These are phyloP conservation scores for Pleurotus pulmonarius DNA, from an alignment of 768 basidiomycete genomes.

Conservation along the genomic window DNA sequence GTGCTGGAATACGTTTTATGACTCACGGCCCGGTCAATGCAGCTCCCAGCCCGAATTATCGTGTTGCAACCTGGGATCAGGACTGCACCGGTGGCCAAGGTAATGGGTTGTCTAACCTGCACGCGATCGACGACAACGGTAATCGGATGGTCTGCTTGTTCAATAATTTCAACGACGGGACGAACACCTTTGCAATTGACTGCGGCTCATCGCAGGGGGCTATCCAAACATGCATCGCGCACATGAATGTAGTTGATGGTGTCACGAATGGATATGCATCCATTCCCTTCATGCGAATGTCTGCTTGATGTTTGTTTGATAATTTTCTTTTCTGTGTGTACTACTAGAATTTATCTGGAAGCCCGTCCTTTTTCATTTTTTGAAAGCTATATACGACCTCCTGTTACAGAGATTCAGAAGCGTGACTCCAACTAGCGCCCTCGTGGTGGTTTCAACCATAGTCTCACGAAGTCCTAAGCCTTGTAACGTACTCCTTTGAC, in stretches of 20 bases:
- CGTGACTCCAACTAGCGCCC: too few relatives aligned
- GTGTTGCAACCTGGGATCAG: neutral
- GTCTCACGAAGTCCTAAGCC: too few relatives aligned
- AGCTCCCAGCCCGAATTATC: neutral
- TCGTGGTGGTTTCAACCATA: too few relatives aligned
- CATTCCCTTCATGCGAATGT: neutral
- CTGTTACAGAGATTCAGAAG: too few relatives aligned
- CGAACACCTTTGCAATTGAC: neutral
- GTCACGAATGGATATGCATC: neutral
- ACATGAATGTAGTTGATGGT: neutral
- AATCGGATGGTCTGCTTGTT: neutral
- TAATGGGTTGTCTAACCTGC: neutral
- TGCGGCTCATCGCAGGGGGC: neutral
- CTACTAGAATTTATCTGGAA: too few relatives aligned
- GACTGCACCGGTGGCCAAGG: neutral
- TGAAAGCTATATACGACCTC: too few relatives aligned
- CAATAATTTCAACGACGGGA: conserved; percentile 3
- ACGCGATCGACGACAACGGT: neutral
- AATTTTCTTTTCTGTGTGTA: too few relatives aligned
- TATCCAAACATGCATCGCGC: neutral
- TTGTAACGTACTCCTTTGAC: too few relatives aligned
- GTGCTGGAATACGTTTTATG: neutral
- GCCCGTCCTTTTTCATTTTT: too few relatives aligned
- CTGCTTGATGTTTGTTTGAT: too few relatives aligned
- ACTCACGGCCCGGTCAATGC: neutral